Conservation (phyloP, 345 rosid genomes). For the Ricinus communis region DNA sequence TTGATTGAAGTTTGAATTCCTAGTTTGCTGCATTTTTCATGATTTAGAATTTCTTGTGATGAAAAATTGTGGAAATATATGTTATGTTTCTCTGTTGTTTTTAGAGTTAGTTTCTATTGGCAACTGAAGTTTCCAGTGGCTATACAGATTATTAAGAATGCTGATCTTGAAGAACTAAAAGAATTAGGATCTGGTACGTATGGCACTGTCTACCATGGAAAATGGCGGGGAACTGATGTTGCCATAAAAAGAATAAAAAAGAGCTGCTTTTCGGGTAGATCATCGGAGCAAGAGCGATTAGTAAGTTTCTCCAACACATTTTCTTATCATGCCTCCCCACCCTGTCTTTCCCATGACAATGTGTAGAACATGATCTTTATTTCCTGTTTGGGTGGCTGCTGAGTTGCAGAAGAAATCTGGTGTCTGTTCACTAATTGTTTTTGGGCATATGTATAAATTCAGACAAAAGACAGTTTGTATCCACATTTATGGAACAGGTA, state of each 20-base stretch:
- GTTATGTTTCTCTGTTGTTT: background rate
- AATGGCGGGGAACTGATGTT: constrained; percentile 79
- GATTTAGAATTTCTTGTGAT: background rate
- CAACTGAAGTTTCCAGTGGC: constrained; percentile 24
- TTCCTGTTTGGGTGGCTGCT: background rate
- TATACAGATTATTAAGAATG: constrained; percentile 56
- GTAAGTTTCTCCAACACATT: constrained; percentile 36
- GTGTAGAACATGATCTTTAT: background rate
- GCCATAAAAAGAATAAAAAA: constrained; percentile 68
- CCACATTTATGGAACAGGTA: background rate
- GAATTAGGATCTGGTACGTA: constrained; percentile 72
- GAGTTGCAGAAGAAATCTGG: background rate
- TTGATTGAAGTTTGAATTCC: background rate
- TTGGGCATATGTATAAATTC: background rate
- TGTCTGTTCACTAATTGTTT: background rate
- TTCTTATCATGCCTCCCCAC: constrained; percentile 7
- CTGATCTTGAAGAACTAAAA: constrained; percentile 63
- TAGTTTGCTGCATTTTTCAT: background rate
- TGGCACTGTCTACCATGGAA: constrained; percentile 77
- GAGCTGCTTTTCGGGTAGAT: constrained; percentile 59
- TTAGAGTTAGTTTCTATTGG: background rate
- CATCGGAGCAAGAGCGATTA: constrained; percentile 68
- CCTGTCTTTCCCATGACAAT: background rate
- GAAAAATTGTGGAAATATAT: background rate
- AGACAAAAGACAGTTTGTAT: background rate